A percentile compares a stretch with the other conserved stretches of the same genome.
These are phyloP conservation scores for Alisma plantagoaquatica DNA, from an alignment of 106 monocot genomes.

Conservation along the genomic window DNA sequence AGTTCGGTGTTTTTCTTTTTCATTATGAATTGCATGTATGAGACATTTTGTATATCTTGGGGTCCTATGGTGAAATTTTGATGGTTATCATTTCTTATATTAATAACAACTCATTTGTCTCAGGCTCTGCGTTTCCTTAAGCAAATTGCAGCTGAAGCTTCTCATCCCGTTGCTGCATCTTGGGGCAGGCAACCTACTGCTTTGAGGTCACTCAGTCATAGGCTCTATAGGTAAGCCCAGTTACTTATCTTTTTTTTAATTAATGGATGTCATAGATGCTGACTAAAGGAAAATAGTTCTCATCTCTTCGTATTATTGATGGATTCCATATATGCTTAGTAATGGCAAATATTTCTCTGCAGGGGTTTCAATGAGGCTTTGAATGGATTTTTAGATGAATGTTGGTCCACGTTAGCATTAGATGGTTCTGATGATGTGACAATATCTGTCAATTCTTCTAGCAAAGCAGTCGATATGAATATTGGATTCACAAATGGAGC, in stretches of 20 bases:
- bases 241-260: too few relatives aligned
- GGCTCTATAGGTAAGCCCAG: constrained; percentile 44
- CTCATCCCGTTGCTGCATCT: constrained; percentile 22
- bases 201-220: constrained; percentile 56
- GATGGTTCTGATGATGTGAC: constrained; percentile 61
- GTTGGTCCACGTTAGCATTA: constrained; percentile 44
- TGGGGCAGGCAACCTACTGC: constrained; percentile 57
- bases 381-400: constrained; percentile 61
- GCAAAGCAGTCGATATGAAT: constrained; percentile 33
- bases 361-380: constrained; percentile 71
- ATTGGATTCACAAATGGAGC: constrained; percentile 34
- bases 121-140: constrained; percentile 65
- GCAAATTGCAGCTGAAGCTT: constrained; percentile 48
- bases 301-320: not conserved
- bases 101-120: not conserved
- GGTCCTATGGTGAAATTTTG: not conserved
- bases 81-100: not conserved
- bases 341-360: not conserved
- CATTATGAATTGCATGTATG: not conserved
- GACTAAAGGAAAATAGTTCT: not conserved
- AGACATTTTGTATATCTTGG: not conserved
- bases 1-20: too few relatives aligned
- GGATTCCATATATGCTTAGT: not conserved
- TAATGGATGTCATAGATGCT: too few relatives aligned
- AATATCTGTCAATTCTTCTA: constrained; percentile 48